A percentile compares a stretch with the other conserved stretches of the same genome.
Evolutionary conservation across 164 flowering plant genomes (phyloP).

Genomic region (Cinnamomum chago): DNA sequence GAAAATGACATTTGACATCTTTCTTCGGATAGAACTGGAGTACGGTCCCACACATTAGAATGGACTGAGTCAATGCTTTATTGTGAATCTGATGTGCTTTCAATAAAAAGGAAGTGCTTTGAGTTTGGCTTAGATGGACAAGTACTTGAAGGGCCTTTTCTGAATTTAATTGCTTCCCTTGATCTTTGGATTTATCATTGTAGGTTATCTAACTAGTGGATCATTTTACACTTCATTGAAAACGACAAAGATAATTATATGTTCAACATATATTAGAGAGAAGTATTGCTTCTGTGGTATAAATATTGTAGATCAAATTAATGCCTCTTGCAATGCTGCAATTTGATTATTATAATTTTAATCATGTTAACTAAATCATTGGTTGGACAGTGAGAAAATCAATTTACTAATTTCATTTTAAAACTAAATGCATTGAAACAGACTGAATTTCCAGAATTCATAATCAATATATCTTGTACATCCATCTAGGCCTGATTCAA

Average conservation of each 20-base stretch:
- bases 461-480: conserved; percentile 1
- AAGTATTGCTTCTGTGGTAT: background rate
- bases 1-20: too few relatives aligned
- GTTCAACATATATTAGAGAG: background rate
- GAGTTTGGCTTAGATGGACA: background rate
- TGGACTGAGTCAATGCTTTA: too few relatives aligned
- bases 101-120: too few relatives aligned
- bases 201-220: background rate
- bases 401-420: background rate
- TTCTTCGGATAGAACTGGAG: too few relatives aligned
- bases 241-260: too few relatives aligned
- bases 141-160: background rate
- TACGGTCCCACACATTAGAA: too few relatives aligned
- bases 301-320: background rate
- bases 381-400: background rate
- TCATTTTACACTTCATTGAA: background rate
- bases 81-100: too few relatives aligned
- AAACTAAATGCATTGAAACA: background rate
- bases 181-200: background rate
- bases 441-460: background rate
- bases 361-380: background rate
- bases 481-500: conserved; percentile 63
- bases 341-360: too few relatives aligned
- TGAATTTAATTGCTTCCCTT: background rate
- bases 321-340: background rate